phyloP scores from a whole-genome alignment of 257 asterid species.

The Petunia axillaris region DNA sequence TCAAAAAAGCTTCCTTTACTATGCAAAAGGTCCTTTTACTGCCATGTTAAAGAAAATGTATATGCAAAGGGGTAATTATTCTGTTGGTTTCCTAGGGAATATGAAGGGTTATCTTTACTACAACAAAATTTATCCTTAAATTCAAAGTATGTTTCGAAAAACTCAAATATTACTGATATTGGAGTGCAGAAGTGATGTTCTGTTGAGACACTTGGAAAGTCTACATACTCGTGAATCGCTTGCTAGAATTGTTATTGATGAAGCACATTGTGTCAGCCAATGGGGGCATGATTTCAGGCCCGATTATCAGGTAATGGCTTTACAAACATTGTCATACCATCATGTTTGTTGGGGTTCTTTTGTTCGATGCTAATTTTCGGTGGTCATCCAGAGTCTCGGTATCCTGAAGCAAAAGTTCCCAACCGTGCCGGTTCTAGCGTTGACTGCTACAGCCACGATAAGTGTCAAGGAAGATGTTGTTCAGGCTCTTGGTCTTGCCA shows the following conservation, averaged over 20 bases:
- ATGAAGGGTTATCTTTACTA: background rate
- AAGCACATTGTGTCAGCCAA: conserved; percentile 99
- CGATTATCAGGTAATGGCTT: conserved; percentile 82
- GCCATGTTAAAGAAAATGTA: background rate
- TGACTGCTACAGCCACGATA: conserved; percentile 95
- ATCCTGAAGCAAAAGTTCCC: conserved; percentile 92
- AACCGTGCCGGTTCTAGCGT: conserved; percentile 83
- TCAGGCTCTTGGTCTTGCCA: conserved; percentile 95
- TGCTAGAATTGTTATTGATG: conserved; percentile 95
- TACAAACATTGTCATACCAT: conserved; percentile 15
- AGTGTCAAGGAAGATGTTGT: conserved; percentile 99
- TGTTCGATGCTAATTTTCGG: conserved; percentile 36
- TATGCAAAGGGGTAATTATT: background rate
- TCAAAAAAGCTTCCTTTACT: background rate
- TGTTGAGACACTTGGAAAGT: conserved; percentile 83
- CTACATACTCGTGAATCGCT: conserved; percentile 76
- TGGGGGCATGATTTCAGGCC: conserved; percentile 99
- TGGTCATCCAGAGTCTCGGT: conserved; percentile 79
- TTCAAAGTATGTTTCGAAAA: background rate
- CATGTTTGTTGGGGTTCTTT: conserved; percentile 22
- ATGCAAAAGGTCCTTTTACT: conserved; percentile 15
- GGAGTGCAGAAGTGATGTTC: conserved; percentile 81
- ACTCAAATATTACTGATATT: conserved; percentile 18
- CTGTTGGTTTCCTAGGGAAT: background rate
- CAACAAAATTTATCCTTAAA: background rate